Conservation (phyloP, 1,139 yeast species). For the Zygosaccharomyces sapae region DNA sequence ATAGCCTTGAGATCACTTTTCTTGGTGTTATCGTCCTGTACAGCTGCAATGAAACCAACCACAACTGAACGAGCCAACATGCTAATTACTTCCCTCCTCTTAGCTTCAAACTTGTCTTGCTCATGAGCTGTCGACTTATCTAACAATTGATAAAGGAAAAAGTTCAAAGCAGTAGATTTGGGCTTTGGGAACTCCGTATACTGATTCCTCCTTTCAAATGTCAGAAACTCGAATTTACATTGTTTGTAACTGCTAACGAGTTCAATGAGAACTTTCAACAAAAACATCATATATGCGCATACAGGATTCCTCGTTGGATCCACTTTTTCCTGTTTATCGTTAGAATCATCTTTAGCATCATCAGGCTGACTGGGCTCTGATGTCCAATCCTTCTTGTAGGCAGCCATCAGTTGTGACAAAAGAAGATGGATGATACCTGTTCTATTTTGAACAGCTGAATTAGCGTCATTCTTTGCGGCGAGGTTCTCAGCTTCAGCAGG, state of each 20-base stretch:
- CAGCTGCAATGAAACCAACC: slow-evolving; percentile 57
- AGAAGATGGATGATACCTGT: slow-evolving; percentile 62
- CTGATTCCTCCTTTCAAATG: slow-evolving; percentile 59
- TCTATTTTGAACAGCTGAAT: slow-evolving; percentile 29
- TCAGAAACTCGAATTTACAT: slow-evolving; percentile 76
- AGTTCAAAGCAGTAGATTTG: slow-evolving; percentile 70
- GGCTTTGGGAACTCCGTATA: slow-evolving; percentile 49
- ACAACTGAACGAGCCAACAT: slow-evolving; percentile 44
- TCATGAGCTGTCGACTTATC: slow-evolving; percentile 47
- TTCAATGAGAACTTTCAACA: slow-evolving; percentile 67
- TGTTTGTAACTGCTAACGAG: slow-evolving; percentile 72
- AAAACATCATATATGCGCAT: slow-evolving; percentile 62
- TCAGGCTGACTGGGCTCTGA: slow-evolving; percentile 36
- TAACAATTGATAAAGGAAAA: slow-evolving; percentile 71
- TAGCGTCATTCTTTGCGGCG: slow-evolving; percentile 19
- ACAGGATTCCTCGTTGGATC: slow-evolving; percentile 43
- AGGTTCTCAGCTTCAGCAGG: slow-evolving; percentile 42
- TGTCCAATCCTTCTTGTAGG: slow-evolving; percentile 50
- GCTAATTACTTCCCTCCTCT: slow-evolving; percentile 38
- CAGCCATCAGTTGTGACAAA: slow-evolving; percentile 59
- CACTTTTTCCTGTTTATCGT: slow-evolving; percentile 34
- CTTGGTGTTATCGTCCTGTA: slow-evolving; percentile 41
- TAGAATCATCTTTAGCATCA: slow-evolving; percentile 26
- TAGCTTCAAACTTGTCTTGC: slow-evolving; percentile 33
- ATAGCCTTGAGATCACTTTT: slow-evolving; percentile 47